A percentile compares a stretch with the other conserved stretches of the same genome.
phyloP scores from a whole-genome alignment of 495 filamentous ascomycete species.

The Daldinia concentrica region DNA sequence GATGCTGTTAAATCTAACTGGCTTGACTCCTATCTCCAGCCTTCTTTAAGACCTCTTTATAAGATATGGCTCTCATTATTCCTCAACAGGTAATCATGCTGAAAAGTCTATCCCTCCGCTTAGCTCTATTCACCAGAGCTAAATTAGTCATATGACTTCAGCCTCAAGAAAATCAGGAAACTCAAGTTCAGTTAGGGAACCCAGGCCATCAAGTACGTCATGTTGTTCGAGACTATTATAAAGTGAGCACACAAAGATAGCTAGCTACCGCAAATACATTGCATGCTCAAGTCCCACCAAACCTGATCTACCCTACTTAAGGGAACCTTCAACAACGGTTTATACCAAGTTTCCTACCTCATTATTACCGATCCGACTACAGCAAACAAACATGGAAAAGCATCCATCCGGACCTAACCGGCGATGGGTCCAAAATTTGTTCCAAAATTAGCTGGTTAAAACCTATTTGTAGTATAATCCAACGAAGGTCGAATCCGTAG shows the following conservation, averaged over 20 bases:
- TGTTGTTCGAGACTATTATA: conserved; percentile 33
- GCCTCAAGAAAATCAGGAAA: background rate
- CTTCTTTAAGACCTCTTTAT: background rate
- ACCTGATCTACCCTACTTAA: conserved; percentile 44
- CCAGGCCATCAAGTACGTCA: background rate
- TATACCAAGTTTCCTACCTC: conserved; percentile 47
- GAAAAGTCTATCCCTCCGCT: background rate
- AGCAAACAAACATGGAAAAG: conserved; percentile 40
- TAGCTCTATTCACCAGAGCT: background rate
- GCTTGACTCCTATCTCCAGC: no score
- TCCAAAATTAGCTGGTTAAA: conserved; percentile 42
- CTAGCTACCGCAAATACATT: conserved; percentile 28
- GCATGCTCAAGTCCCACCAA: conserved; percentile 31
- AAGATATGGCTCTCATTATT: no score
- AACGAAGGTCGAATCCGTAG: conserved; percentile 38
- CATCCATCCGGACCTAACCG: conserved; percentile 32
- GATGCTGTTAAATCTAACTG: no score
- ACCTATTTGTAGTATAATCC: conserved; percentile 41
- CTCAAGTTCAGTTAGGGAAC: background rate
- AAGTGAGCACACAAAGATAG: conserved; percentile 4
- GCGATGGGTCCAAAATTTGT: conserved; percentile 40
- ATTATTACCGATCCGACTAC: conserved; percentile 38
- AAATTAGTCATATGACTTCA: conserved; percentile 12
- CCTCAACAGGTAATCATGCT: background rate
- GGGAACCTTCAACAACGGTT: conserved; percentile 31